Evolutionary conservation across 164 flowering plant species (phyloP), one percentile per base, ranked within the genome.

Genomic region (Nymphaea colorata): DNA sequence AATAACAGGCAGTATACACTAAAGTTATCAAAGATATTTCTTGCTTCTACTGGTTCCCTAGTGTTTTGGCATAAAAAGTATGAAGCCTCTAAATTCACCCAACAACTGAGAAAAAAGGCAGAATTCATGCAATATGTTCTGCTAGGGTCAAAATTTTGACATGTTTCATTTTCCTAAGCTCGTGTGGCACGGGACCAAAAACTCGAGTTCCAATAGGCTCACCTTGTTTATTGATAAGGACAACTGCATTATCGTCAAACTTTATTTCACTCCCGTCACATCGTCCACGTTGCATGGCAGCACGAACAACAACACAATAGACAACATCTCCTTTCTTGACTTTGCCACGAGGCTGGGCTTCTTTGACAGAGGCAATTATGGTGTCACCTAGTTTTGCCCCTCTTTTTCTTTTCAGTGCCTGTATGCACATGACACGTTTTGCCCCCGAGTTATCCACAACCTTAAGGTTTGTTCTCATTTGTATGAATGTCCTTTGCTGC

Each of bases 381-480:
- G 82, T 88, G 79, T 94, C 96, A 59, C 97, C 98, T 69, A 94
- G 67, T 67, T 93, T 85, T 41, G 98, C 95, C 44, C 91, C 96
- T 80, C 86, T 88, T 83, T 78, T 86, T 36, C 90, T 87, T 75
- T 81, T 87, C 66, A 87, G 59, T 36, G 91, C 85, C 79, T 89
- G 91, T 67, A 94, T 91, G 84, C 98, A 94, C 87, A 77, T 84
- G 11, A 87, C 87, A 67, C 71, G 77, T 69, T 86, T 88, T 6
- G 97, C 98, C 66, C 97, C 96, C 0, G 96, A 91, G 72, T 91
- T 89, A 75, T 94, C 98, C 25, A 87, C 97, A 41, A 89, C 93
- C 79, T 89, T 89, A 42, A 94, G 90, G 44, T 86, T 86, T 44
- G 97, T 91, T 75, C 95, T 79, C 98, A 91, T 93, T 69, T 91